Conservation (phyloP, 1,284 basidiomycete species). For the Austroboletus novae-zelandiae region DNA sequence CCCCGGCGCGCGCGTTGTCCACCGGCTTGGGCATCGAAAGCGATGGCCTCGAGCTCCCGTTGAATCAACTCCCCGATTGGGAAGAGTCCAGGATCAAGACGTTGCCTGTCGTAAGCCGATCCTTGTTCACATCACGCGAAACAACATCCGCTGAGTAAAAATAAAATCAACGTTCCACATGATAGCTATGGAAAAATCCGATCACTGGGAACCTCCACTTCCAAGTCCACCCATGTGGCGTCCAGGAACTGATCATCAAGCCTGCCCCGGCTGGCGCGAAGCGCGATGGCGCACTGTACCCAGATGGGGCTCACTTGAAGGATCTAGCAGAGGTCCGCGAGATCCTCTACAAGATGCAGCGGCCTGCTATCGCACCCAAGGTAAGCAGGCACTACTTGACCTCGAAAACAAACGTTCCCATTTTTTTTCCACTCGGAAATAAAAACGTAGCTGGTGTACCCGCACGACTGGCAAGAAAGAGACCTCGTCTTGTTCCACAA, state of each 20-base stretch:
- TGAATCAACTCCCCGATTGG: constrained; percentile 63
- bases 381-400: constrained; percentile 29
- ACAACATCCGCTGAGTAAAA: neutral
- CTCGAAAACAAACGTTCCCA: neutral
- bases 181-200: constrained; percentile 77
- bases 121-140: neutral
- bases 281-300: constrained; percentile 53
- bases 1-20: constrained; percentile 55
- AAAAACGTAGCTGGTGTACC: constrained; percentile 48
- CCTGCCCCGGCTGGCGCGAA: constrained; percentile 51
- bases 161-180: neutral
- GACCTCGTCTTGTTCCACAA: constrained; percentile 73
- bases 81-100: constrained; percentile 63
- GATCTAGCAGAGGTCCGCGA: constrained; percentile 62
- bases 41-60: constrained; percentile 61
- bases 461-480: constrained; percentile 57
- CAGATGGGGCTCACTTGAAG: constrained; percentile 62
- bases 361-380: constrained; percentile 68
- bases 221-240: constrained; percentile 65
- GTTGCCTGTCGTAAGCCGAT: constrained; percentile 55
- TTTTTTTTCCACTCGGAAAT: no score
- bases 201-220: constrained; percentile 67
- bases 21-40: constrained; percentile 72
- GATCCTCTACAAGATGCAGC: constrained; percentile 67
- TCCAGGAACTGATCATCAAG: constrained; percentile 47